Conservation (phyloP, 139 green algal genomes). For the Chlorella sp. region DNA sequence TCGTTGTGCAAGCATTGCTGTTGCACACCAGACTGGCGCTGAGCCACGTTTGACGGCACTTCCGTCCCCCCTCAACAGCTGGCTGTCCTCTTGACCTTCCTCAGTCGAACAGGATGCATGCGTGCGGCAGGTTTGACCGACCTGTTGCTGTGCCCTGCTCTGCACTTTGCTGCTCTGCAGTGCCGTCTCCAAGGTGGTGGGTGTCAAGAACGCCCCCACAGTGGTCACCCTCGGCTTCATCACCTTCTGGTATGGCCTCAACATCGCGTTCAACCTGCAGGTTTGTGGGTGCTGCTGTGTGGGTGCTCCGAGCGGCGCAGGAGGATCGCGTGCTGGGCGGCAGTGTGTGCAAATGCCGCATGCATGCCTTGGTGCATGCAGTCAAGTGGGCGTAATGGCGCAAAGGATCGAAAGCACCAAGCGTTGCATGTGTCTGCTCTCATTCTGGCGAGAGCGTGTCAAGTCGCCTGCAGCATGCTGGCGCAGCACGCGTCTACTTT, state of each 20-base stretch:
- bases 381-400: not conserved
- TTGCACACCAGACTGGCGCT: no score
- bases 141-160: not conserved
- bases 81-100: no score
- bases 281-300: not conserved
- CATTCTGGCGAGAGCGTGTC: no score
- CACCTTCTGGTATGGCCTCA: slow-evolving; percentile 87
- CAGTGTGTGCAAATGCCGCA: not conserved
- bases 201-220: slow-evolving; percentile 62
- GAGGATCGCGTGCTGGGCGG: not conserved
- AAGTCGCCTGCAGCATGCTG: no score
- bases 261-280: slow-evolving; percentile 98
- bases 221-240: slow-evolving; percentile 87
- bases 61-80: no score
- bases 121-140: not conserved
- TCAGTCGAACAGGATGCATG: no score
- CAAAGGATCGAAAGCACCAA: no score
- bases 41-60: no score
- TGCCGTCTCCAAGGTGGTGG: slow-evolving; percentile 75
- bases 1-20: no score
- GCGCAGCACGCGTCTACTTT: no score
- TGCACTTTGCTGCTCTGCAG: slow-evolving; percentile 46
- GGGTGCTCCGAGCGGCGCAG: not conserved
- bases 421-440: no score
- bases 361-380: not conserved